Conservation (phyloP, 78 protist genomes). For the Dictyostelium capitatum region DNA sequence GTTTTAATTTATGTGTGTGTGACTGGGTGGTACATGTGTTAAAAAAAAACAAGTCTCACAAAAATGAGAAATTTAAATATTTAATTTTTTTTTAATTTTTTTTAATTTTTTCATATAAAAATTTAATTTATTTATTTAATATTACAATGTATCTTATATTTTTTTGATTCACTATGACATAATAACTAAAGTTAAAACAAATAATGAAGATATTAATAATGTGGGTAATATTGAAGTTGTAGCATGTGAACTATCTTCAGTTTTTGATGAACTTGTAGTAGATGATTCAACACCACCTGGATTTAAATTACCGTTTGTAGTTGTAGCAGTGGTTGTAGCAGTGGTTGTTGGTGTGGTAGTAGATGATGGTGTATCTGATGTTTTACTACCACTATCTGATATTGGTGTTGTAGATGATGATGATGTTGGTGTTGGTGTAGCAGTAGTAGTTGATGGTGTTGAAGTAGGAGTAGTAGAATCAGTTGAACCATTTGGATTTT, state of each 20-base stretch:
- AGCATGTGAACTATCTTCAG: not conserved
- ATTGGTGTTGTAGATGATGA: not conserved
- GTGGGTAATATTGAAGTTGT: not conserved
- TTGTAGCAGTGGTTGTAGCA: too few relatives aligned
- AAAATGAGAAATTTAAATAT: not conserved
- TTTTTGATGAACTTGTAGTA: not conserved
- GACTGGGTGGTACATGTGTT: too few relatives aligned
- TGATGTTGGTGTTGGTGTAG: not conserved
- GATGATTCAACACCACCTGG: constrained; percentile 21
- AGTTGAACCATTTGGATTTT: not conserved
- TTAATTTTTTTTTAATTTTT: not conserved
- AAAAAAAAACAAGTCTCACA: not conserved
- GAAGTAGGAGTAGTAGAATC: not conserved
- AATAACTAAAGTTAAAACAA: constrained; percentile 5
- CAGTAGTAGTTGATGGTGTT: not conserved
- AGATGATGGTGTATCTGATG: not conserved
- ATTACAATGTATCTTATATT: not conserved
- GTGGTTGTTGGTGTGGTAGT: too few relatives aligned
- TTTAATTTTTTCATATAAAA: not conserved
- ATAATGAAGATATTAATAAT: not conserved
- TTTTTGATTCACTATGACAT: not conserved
- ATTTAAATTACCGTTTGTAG: not conserved
- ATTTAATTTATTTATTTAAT: not conserved
- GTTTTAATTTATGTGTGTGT: too few relatives aligned
- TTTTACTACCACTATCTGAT: not conserved